Evolutionary conservation across 1,284 basidiomycete species (phyloP), one percentile per base, ranked within the genome.

Genomic region (Boletus calvinii): DNA sequence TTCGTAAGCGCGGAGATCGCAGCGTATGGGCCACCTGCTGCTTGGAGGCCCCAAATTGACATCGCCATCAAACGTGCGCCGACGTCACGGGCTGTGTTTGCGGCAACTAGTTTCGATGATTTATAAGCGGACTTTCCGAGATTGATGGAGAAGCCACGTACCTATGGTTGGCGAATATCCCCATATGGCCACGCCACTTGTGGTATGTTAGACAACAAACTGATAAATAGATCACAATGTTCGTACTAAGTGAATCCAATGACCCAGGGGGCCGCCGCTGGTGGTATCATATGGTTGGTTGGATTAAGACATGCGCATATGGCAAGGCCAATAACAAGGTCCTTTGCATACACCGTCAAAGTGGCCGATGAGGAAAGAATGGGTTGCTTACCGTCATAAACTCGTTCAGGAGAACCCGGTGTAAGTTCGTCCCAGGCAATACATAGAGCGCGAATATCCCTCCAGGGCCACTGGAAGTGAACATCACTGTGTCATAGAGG

Each of bases 61-160:
- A 87, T 57, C 5, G 74, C 79, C 55, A 76, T 74, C 22, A 87
- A 57, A 15, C 85, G 78, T 3, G 75, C 82, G 17, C 85, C 86
- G 43, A 89, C 39, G 61, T 88, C 86, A 59, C 85, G 81, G 30
- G 85, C 85, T 2, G 83, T 69, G 64, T 88, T 88, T 17, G 83
- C 73, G 12, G 82, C 77, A 52, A 87, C 80, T 83, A 51, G 6
- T 46, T 6, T n/a, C 7, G 17, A 30, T 3, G 12, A 32, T 49
- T 12, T 45, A 50, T 42, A 34, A 59, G 10, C 17, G 20, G 12
- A 17, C 26, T 41, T 4, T 22, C 26, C 26, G 9, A 32, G 32
- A 18, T 35, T 40, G 36, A 12, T 22, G 13, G 32, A 32, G 18
- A 52, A 52, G 40, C 15, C 38, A 41, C 59, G 9, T 63, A 82